These are phyloP conservation scores for Syncephalastrum sp. DNA, from an alignment of 371 early-diverging fungal species.

Conservation along the genomic window DNA sequence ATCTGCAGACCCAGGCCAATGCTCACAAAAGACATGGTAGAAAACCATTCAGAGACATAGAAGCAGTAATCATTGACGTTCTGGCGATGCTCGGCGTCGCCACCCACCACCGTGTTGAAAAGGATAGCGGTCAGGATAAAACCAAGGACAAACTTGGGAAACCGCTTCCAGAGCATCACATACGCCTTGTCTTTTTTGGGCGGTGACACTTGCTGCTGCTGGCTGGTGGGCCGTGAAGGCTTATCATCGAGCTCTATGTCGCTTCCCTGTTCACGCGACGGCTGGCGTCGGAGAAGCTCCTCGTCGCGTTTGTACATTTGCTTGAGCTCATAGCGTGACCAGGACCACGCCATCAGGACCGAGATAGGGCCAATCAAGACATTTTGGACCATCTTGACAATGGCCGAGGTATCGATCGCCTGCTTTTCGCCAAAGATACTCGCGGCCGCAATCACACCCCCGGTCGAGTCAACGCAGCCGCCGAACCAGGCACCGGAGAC, in stretches of 20 bases:
- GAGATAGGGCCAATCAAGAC: slow-evolving; percentile 62
- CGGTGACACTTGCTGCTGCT: slow-evolving; percentile 18
- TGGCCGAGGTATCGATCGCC: slow-evolving; percentile 57
- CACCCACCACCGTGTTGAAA: slow-evolving; percentile 54
- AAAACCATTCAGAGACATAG: slow-evolving; percentile 64
- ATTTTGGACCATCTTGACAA: slow-evolving; percentile 68
- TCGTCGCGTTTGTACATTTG: slow-evolving; percentile 29
- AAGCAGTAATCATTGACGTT: slow-evolving; percentile 54
- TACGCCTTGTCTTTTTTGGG: slow-evolving; percentile 24
- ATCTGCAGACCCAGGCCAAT: slow-evolving; percentile 60
- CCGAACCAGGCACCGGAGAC: slow-evolving; percentile 70
- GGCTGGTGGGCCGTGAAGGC: slow-evolving; percentile 1
- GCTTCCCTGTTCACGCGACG: slow-evolving; percentile 6
- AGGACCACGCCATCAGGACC: slow-evolving; percentile 57
- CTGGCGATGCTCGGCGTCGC: slow-evolving; percentile 25
- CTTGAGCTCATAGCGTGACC: slow-evolving; percentile 54
- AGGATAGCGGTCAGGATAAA: slow-evolving; percentile 58
- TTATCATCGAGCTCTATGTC: slow-evolving; percentile 7
- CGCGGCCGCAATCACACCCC: slow-evolving; percentile 68
- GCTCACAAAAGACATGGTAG: slow-evolving; percentile 62
- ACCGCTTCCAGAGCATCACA: slow-evolving; percentile 54
- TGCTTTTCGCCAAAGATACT: slow-evolving; percentile 57
- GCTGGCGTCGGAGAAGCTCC: slow-evolving; percentile 7
- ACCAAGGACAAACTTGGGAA: slow-evolving; percentile 65
- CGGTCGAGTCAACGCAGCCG: slow-evolving; percentile 64